A percentile compares a stretch with the other conserved stretches of the same genome.
Conservation (phyloP, 2,329 filamentous ascomycete species). For the Monilinia fructigena region DNA sequence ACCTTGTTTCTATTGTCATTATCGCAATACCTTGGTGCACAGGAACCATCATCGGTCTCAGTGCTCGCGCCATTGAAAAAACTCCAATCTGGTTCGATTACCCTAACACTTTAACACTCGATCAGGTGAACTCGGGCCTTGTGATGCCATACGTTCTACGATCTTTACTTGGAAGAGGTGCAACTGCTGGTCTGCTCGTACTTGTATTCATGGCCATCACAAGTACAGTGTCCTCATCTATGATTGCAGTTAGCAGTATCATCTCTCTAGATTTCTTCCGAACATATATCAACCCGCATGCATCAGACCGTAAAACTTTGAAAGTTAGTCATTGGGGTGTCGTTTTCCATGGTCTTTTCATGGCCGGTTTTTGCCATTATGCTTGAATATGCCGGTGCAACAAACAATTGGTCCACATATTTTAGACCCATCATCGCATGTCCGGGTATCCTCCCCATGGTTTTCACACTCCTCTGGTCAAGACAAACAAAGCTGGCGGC, state of each 20-base stretch:
- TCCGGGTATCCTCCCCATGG: constrained; percentile 38
- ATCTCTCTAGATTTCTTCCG: constrained; percentile 51
- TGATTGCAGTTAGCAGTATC: constrained; percentile 53
- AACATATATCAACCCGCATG: constrained; percentile 47
- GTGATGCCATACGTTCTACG: constrained; percentile 38
- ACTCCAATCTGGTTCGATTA: constrained; percentile 46
- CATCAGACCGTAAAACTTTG: constrained; percentile 45
- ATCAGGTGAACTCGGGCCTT: constrained; percentile 34
- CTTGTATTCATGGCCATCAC: constrained; percentile 54
- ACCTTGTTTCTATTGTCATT: constrained; percentile 48
- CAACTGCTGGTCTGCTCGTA: constrained; percentile 44
- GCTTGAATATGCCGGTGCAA: constrained; percentile 49
- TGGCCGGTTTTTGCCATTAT: constrained; percentile 49
- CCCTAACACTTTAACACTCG: constrained; percentile 30
- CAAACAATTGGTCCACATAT: constrained; percentile 45
- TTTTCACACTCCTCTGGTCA: constrained; percentile 42
- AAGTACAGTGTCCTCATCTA: constrained; percentile 49
- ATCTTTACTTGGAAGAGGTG: constrained; percentile 38
- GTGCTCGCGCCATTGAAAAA: constrained; percentile 46
- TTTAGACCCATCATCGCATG: constrained; percentile 27
- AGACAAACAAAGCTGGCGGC: constrained; percentile 49
- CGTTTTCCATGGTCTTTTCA: constrained; percentile 48
- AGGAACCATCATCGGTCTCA: constrained; percentile 48
- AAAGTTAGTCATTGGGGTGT: constrained; percentile 49
- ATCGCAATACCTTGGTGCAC: constrained; percentile 50